phyloP scores from a whole-genome alignment of 768 basidiomycete species.

The Leccinum boreale region DNA sequence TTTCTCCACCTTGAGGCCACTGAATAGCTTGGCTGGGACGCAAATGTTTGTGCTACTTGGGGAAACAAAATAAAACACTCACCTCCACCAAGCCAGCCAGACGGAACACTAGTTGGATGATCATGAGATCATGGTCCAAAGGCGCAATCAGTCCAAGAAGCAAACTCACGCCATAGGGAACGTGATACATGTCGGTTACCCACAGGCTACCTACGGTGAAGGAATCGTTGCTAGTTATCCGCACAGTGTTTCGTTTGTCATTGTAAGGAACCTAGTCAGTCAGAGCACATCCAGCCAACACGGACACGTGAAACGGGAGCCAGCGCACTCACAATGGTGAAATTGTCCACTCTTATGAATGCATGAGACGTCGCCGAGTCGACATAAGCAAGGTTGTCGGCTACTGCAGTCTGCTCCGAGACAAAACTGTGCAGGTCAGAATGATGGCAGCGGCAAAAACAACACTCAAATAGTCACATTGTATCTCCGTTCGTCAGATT shows the following conservation, averaged over 20 bases:
- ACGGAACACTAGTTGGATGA: slow-evolving; percentile 53
- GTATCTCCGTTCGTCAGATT: slow-evolving; percentile 68
- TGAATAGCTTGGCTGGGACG: slow-evolving; percentile 42
- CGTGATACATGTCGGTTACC: slow-evolving; percentile 62
- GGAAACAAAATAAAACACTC: neutral
- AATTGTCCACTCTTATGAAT: slow-evolving; percentile 76
- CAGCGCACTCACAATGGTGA: slow-evolving; percentile 40
- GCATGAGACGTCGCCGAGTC: slow-evolving; percentile 65
- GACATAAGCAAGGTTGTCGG: slow-evolving; percentile 56
- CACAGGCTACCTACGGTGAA: slow-evolving; percentile 61
- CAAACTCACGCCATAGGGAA: slow-evolving; percentile 56
- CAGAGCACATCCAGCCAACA: neutral
- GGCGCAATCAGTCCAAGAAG: neutral
- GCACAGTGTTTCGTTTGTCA: slow-evolving; percentile 64
- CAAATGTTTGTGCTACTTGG: neutral
- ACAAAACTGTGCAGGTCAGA: slow-evolving; percentile 41
- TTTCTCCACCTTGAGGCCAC: slow-evolving; percentile 69
- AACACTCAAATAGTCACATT: slow-evolving; percentile 33
- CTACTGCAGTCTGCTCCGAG: slow-evolving; percentile 39
- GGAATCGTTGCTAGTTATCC: slow-evolving; percentile 55
- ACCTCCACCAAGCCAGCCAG: slow-evolving; percentile 63
- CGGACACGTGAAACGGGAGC: neutral
- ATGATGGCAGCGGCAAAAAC: neutral
- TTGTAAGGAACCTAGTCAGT: slow-evolving; percentile 33
- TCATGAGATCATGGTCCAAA: neutral